Percentiles rank a stretch among this genome's conserved stretches.
Evolutionary conservation across 768 basidiomycete genomes (phyloP).

Genomic region (Sarcodon aspratus): DNA sequence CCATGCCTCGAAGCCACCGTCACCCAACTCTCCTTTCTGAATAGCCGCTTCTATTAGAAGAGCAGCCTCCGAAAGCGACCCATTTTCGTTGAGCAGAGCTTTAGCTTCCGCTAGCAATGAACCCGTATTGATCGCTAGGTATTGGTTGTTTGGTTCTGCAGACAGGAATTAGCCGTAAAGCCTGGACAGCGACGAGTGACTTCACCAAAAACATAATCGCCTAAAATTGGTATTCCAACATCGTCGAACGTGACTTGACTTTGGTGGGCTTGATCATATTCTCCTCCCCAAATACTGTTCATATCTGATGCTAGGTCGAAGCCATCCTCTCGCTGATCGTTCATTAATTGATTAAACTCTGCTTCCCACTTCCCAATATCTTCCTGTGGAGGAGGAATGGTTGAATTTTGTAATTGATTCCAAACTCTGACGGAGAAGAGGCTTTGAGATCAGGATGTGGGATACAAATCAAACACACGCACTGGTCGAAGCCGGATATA

Average conservation of each 20-base stretch:
- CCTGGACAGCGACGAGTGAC: background rate
- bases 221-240: conserved; percentile 67
- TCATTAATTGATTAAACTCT: conserved; percentile 73
- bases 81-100: conserved; percentile 63
- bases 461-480: background rate
- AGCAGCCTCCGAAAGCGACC: conserved; percentile 79
- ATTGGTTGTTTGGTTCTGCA: conserved; percentile 64
- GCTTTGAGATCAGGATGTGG: background rate
- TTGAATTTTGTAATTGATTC: conserved; percentile 49
- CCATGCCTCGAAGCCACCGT: conserved; percentile 86
- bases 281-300: conserved; percentile 48
- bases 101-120: conserved; percentile 63
- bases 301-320: conserved; percentile 27
- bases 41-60: conserved; percentile 87
- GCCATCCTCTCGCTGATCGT: conserved; percentile 43
- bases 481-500: conserved; percentile 20
- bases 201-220: conserved; percentile 71
- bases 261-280: conserved; percentile 23
- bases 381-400: conserved; percentile 42
- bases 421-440: conserved; percentile 34
- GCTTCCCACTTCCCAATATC: conserved; percentile 77
- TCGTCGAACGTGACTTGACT: conserved; percentile 42
- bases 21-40: conserved; percentile 67
- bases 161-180: conserved; percentile 2
- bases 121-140: conserved; percentile 39